These are phyloP conservation scores for Aphanomyces stellatus DNA, from an alignment of 352 stramenopile genomes.

Conservation along the genomic window DNA sequence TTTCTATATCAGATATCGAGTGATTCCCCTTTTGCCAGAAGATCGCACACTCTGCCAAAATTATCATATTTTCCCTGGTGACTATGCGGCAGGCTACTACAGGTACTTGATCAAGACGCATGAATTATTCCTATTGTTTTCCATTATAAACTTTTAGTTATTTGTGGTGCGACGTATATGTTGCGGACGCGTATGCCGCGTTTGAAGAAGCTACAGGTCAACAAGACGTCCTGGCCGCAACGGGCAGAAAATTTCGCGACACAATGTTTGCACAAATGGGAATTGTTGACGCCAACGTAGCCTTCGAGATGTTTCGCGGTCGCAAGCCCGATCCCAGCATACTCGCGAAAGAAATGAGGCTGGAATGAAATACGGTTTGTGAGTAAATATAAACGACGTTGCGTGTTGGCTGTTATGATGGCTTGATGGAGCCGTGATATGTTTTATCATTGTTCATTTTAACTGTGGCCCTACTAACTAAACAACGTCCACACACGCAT, in stretches of 20 bases:
- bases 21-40: conserved; percentile 85
- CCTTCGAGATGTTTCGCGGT: not conserved
- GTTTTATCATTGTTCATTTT: too few relatives aligned
- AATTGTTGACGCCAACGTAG: not conserved
- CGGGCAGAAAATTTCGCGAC: not conserved
- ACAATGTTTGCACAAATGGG: not conserved
- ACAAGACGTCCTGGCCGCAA: not conserved
- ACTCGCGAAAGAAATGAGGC: not conserved
- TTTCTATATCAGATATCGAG: conserved; percentile 36
- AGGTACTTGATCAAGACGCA: conserved; percentile 70
- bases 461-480: too few relatives aligned
- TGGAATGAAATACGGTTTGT: too few relatives aligned
- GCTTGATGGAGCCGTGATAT: too few relatives aligned
- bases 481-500: too few relatives aligned
- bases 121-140: too few relatives aligned
- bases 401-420: too few relatives aligned
- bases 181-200: conserved; percentile 93
- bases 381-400: too few relatives aligned
- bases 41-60: conserved; percentile 97
- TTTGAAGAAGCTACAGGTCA: conserved; percentile 90
- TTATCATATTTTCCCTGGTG: conserved; percentile 95
- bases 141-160: too few relatives aligned
- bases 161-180: conserved; percentile 94
- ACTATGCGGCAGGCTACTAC: conserved; percentile 97
- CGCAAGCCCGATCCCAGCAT: not conserved